These are phyloP conservation scores for Cucumis sativus DNA, from an alignment of 306 rosid genomes.

Conservation along the genomic window DNA sequence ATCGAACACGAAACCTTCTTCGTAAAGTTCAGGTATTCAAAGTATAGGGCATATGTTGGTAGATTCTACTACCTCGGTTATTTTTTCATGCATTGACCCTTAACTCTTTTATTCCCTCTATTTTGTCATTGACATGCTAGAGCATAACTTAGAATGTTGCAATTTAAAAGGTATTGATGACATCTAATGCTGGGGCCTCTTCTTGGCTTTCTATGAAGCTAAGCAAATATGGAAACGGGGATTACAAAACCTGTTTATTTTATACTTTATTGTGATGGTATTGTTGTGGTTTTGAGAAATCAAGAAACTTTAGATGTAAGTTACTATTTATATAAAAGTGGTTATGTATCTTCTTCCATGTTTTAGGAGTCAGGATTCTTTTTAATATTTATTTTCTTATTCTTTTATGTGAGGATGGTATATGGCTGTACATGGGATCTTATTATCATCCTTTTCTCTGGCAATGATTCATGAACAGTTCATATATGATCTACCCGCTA, in stretches of 20 bases:
- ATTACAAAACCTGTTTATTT: neutral
- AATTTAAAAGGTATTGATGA: neutral
- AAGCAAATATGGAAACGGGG: neutral
- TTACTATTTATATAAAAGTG: neutral
- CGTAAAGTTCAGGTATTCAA: conserved; percentile 77
- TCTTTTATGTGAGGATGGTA: neutral
- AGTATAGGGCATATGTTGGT: neutral
- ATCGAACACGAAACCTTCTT: conserved; percentile 74
- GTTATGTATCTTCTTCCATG: neutral
- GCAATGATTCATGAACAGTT: conserved; percentile 42
- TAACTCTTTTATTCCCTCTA: neutral
- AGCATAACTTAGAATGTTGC: neutral
- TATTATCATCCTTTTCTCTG: conserved; percentile 13
- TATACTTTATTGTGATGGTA: neutral
- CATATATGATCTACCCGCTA: conserved; percentile 87
- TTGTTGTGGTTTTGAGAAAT: neutral
- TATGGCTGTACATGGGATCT: conserved; percentile 11
- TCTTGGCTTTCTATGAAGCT: neutral
- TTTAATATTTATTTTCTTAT: neutral
- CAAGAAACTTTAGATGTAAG: neutral
- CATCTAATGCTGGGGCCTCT: neutral
- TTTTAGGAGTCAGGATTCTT: neutral
- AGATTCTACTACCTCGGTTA: neutral
- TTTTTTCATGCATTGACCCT: neutral
- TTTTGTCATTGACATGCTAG: neutral